Evolutionary conservation across 192 early-diverging fungal species (phyloP).

Genomic region (Backusella australiensis): DNA sequence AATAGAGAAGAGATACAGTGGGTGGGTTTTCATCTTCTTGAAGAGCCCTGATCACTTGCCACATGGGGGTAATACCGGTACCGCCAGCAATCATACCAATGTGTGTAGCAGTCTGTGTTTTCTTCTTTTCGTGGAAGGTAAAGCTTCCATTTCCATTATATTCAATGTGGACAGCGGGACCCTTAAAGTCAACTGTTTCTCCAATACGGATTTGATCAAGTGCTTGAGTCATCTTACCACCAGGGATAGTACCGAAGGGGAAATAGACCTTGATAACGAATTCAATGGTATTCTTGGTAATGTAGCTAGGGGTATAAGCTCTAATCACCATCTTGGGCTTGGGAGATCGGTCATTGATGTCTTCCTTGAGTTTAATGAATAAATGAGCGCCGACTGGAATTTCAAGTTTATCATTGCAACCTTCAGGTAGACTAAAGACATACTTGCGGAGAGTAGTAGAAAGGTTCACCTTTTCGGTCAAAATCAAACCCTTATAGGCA

Average conservation of each 20-base stretch:
- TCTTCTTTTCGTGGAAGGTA: not conserved
- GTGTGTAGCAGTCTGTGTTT: slow-evolving; percentile 45
- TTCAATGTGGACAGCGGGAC: slow-evolving; percentile 70
- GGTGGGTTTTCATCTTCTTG: slow-evolving; percentile 65
- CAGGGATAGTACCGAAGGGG: slow-evolving; percentile 29
- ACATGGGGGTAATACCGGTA: slow-evolving; percentile 83
- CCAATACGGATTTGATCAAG: slow-evolving; percentile 68
- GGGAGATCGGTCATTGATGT: slow-evolving; percentile 47
- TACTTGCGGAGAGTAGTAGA: not conserved
- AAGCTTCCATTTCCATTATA: slow-evolving; percentile 51
- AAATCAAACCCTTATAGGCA: not conserved
- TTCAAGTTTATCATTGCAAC: not conserved
- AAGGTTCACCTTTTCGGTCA: not conserved
- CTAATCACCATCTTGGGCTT: slow-evolving; percentile 62
- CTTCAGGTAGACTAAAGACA: not conserved
- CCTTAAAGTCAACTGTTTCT: slow-evolving; percentile 77
- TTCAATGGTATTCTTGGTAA: slow-evolving; percentile 65
- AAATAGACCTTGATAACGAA: slow-evolving; percentile 80
- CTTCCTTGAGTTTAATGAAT: not conserved
- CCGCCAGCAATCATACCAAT: slow-evolving; percentile 86
- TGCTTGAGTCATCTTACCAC: slow-evolving; percentile 63
- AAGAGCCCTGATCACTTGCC: slow-evolving; percentile 74
- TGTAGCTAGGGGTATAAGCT: slow-evolving; percentile 78
- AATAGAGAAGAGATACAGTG: slow-evolving; percentile 73
- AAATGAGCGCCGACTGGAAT: slow-evolving; percentile 1